Evolutionary conservation across 441 rosid species (phyloP), one percentile per base, ranked within the genome.

Genomic region (Geranium incanum): DNA sequence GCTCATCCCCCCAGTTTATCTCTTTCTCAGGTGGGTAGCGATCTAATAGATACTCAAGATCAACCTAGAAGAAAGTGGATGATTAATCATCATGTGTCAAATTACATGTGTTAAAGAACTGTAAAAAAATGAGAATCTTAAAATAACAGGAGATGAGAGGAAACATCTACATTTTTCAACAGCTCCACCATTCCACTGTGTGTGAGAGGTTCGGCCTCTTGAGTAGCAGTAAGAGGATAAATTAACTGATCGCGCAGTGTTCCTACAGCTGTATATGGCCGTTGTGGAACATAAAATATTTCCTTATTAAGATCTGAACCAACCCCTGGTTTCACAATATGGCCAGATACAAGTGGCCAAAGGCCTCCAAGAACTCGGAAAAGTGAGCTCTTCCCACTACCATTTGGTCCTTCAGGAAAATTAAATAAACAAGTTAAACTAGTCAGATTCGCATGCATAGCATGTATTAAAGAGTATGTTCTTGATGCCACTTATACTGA

Each of bases 361-460:
- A 96, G 90, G 70, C 99, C 99, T 79, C 99, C 98, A 73, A 96
- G 82, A 81, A 96, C 98, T 71, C 99, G 93, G 82, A 96, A 96
- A 78, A 96, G 99, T 21, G 99, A 96, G 83, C 99, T 96, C 85
- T 96, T 96, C 72, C 99, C 99, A 77, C 99, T 96, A 63, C 99
- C 99, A 81, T 96, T 96, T 67, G 99, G 99, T 81, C 99, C 99
- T 96, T 79, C 79, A 76, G 71, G 19, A 81, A 64, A 84, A 82
- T 75, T 66, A 52, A 39, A 19, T 48, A 71, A 37, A 55, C 0
- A 70, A 36, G 16, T 36, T 48, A 4, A 65, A 66, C 55, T 18
- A 45, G 52, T 13, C 68, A 55, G 64, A 66, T n/a, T 38, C 36
- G 11, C 37, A 68, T 45, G 57, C 55, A 45, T 8, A 43, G 70